Conservation (phyloP, 331 rosid species). For the Phaseolus coccineus region DNA sequence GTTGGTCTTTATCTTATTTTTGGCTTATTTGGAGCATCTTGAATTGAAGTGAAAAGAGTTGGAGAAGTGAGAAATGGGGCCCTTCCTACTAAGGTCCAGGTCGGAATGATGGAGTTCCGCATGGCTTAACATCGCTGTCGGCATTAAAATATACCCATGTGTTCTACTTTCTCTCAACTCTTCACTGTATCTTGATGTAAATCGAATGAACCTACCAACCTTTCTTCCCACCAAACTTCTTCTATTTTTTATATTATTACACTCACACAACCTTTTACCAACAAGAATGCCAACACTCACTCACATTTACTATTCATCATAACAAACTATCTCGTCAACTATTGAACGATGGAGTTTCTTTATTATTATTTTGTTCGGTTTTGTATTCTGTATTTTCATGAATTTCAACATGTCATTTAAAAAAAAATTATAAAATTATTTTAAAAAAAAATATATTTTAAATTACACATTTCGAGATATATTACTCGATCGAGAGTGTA, state of each 20-base stretch:
- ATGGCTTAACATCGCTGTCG: conserved; percentile 47
- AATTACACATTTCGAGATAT: too few species aligned
- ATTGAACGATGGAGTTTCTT: too few species aligned
- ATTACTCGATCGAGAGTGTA: too few species aligned
- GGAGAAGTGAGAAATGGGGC: conserved; percentile 66
- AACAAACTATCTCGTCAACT: too few species aligned
- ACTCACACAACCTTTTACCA: not conserved
- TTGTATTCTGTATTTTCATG: too few species aligned
- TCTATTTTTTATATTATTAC: not conserved
- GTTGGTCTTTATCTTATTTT: conserved; percentile 30
- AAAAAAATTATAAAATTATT: too few species aligned
- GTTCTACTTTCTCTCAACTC: conserved; percentile 10
- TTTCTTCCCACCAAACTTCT: not conserved
- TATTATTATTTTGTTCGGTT: too few species aligned
- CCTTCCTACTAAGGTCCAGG: conserved; percentile 72
- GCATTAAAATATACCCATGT: conserved; percentile 26
- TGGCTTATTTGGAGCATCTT: conserved; percentile 47
- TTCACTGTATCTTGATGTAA: conserved; percentile 23
- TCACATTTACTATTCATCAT: too few species aligned
- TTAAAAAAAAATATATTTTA: too few species aligned
- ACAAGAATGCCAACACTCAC: too few species aligned
- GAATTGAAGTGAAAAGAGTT: conserved; percentile 63
- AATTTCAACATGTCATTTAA: too few species aligned
- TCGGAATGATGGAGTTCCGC: conserved; percentile 67
- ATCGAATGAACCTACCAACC: not conserved